Base-by-base conservation (phyloP, 1,139 yeast species). In the Zygoascus meyerae region DNA sequence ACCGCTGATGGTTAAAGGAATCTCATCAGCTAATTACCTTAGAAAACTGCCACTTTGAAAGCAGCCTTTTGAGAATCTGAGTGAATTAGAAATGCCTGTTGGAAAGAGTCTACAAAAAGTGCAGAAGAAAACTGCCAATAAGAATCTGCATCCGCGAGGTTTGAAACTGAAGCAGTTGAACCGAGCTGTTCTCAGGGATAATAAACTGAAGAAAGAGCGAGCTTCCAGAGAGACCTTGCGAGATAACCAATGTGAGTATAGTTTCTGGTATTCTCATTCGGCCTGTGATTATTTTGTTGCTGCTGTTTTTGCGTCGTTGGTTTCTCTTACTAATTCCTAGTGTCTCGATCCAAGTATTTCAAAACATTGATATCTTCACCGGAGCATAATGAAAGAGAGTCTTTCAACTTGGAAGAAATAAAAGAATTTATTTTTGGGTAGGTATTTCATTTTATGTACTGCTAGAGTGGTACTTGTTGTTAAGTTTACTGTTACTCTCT, bases 151-250 rank as follows among this genome's bases (percentile, higher is more conserved):
- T 64, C 89, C 95, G 35, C 83, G 83, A 60, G 95, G 97, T 6
- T 76, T 97, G 48, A 89, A 86, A 65, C 84, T 86, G 66, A 83
- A 84, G 64, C 89, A 85, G 64, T 70, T 90, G 48, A 83, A 82
- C 51, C 72, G 94, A 53, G 97, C 97, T n/a, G 79, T 94, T 1
- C 68, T 87, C 41, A 75, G 97, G 64, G 94, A 87, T 53, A 75
- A 74, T 43, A 86, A 84, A 63, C 69, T 90, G 45, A 75, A 74
- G 40, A 71, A 71, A 46, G 79, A 76, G 62, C 84, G 83, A 61
- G 65, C 81, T 46, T 78, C 78, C 55, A 80, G 82, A 55, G 75
- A 77, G 42, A 73, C 75, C 51, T 86, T 81, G 53, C 65, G 70
- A 44, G 68, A 71, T 42, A 68, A 49, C n/a, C 55, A 59, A 34